phyloP scores from a whole-genome alignment of 1,139 yeast species.

The Taphrina populina region DNA sequence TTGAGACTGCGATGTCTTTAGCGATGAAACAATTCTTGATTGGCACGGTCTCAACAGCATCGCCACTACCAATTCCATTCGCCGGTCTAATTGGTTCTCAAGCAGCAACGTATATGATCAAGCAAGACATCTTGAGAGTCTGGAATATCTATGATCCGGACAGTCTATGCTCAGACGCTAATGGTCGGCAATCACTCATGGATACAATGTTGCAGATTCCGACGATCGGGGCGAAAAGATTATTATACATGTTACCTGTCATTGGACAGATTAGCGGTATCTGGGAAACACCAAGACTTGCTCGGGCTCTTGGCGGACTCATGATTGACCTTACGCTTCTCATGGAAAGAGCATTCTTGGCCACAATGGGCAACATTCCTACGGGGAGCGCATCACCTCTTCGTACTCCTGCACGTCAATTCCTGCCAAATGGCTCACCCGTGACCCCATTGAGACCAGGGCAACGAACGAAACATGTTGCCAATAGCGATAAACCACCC shows the following conservation, averaged over 20 bases:
- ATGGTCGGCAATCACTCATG: constrained; percentile 7
- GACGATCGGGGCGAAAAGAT: constrained; percentile 4
- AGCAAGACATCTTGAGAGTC: constrained; percentile 17
- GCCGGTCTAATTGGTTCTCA: constrained; percentile 20
- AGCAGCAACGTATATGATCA: constrained; percentile 21
- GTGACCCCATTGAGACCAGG: constrained; percentile 12
- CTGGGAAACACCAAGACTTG: constrained; percentile 18
- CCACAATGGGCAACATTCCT: constrained; percentile 15
- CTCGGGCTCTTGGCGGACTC: constrained; percentile 26
- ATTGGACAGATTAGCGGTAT: constrained; percentile 21
- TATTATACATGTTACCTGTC: constrained; percentile 28
- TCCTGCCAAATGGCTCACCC: constrained; percentile 7
- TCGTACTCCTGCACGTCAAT: constrained; percentile 5
- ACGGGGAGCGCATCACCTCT: not conserved
- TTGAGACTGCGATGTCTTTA: constrained; percentile 12
- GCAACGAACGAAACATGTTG: not conserved
- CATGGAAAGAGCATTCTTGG: constrained; percentile 29
- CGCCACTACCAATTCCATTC: constrained; percentile 28
- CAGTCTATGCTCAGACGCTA: constrained; percentile 8
- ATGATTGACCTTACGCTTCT: constrained; percentile 30
- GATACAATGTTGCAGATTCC: constrained; percentile 14
- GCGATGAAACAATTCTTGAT: constrained; percentile 30
- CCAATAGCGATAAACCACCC: constrained; percentile 8
- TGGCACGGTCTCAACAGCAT: constrained; percentile 16
- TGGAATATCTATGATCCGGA: constrained; percentile 31